Percentiles rank a stretch among this genome's conserved stretches.
Evolutionary conservation across 2,329 filamentous ascomycete genomes (phyloP).

Genomic region (Neofusicoccum sp.): DNA sequence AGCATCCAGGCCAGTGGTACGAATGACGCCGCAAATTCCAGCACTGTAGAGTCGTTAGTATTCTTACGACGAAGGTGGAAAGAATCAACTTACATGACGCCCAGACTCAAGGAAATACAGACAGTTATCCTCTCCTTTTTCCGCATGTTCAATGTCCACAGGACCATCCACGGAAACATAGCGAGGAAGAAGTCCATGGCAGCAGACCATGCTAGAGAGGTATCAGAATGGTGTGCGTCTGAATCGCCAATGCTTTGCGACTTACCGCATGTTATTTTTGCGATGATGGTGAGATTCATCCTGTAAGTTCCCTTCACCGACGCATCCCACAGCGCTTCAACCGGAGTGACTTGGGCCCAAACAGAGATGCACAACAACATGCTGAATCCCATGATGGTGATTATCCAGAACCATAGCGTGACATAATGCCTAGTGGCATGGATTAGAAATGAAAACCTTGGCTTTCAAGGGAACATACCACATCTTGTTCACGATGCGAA

Average conservation of each 20-base stretch:
- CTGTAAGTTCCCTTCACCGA: not conserved
- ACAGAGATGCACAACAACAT: not conserved
- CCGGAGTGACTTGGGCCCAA: not conserved
- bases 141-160: slow-evolving; percentile 30
- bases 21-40: slow-evolving; percentile 25
- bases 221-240: slow-evolving; percentile 18
- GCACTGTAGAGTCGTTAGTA: slow-evolving; percentile 20
- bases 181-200: slow-evolving; percentile 31
- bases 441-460: not conserved
- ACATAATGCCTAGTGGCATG: not conserved
- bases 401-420: not conserved
- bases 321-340: slow-evolving; percentile 1
- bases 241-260: not conserved
- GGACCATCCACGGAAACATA: slow-evolving; percentile 27
- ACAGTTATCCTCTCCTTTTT: slow-evolving; percentile 32
- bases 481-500: slow-evolving; percentile 4
- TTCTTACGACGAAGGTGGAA: not conserved
- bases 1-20: slow-evolving; percentile 26
- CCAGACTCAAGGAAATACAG: slow-evolving; percentile 30
- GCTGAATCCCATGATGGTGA: slow-evolving; percentile 3
- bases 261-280: not conserved
- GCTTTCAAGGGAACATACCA: not conserved
- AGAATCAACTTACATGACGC: slow-evolving; percentile 25
- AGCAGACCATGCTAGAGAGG: not conserved
- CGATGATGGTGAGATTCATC: not conserved